These are phyloP conservation scores for Lichtheimia hyalospora DNA, from an alignment of 371 early-diverging fungal species.

Conservation along the genomic window DNA sequence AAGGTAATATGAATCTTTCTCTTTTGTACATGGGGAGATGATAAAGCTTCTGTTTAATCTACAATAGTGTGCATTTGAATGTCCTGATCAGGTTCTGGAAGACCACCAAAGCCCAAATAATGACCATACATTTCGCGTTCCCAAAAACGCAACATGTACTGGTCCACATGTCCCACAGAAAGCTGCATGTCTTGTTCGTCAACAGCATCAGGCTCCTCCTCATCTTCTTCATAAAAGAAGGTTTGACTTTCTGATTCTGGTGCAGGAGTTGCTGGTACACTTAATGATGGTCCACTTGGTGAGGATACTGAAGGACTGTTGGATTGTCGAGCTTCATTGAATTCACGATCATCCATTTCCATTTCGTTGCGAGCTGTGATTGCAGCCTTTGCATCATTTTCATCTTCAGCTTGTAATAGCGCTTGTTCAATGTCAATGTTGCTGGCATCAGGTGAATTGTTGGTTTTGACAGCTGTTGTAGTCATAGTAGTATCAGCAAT, in stretches of 20 bases:
- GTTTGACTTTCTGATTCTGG: background rate
- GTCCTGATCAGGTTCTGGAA: conserved; percentile 19
- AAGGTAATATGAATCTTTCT: background rate
- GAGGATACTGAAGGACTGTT: conserved; percentile 11
- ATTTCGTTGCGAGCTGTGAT: conserved; percentile 67
- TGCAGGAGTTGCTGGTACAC: conserved; percentile 1
- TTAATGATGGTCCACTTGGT: background rate
- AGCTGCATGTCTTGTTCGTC: conserved; percentile 37
- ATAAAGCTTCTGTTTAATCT: background rate
- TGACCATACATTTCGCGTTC: conserved; percentile 59
- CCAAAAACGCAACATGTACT: conserved; percentile 71
- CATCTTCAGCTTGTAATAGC: conserved; percentile 71
- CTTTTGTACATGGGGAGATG: background rate
- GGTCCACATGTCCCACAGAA: conserved; percentile 66
- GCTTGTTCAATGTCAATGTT: conserved; percentile 65
- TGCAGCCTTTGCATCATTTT: conserved; percentile 68
- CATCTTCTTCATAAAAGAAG: conserved; percentile 4
- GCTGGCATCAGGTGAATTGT: conserved; percentile 6
- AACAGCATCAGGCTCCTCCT: conserved; percentile 10
- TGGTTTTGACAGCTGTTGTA: too few relatives aligned
- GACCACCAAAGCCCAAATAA: conserved; percentile 64
- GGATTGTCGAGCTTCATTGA: conserved; percentile 47
- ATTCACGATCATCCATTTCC: conserved; percentile 64
- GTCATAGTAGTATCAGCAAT: background rate
- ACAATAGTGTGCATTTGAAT: background rate